Evolutionary conservation across 164 flowering plant genomes (phyloP), one percentile per base, ranked within the genome.

Genomic region (Berberis vulgaris): DNA sequence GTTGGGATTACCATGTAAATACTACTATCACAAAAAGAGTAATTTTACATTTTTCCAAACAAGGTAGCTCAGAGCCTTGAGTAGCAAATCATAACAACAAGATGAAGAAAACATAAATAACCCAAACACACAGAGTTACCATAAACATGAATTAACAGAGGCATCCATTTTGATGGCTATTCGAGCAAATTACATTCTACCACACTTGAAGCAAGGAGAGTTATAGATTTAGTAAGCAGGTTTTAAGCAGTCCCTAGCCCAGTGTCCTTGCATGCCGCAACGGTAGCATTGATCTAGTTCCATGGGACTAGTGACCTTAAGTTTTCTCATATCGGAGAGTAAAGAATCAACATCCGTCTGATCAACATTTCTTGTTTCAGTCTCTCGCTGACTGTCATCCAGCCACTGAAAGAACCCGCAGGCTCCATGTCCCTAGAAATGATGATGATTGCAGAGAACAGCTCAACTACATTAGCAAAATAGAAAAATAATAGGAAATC

Each of bases 361-460:
- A 8, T 46, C 8, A 46, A 5, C 49, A 46, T 46, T 46, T 5
- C 49, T 46, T 46, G 49, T 26, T 26, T 26, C 6, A 1, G 49
- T 5, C 5, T 46, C 8, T 46, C 49, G 6, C 0, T 5, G 49
- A 46, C 49, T 9, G 11, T 74, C 7, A 47, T 47, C 79, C 45
- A 3, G 64, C 74, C 68, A 62, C 54, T 61, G 74, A 41, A 57
- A 61, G 65, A 77, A 78, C 13, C 54, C 62, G 58, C 82, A 78
- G 59, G 84, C 81, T 65, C 84, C 84, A 41, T 72, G 67, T 61
- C 77, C 78, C 80, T 78, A 69, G 39, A 57, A 45, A 7, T 62
- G 41, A 55, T 3, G 5, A 26, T 47, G 3, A 46, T 46, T 5
- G 49, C 5, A 1, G 50, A 47, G 50, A 7, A 47, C 9, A 6